Evolutionary conservation across 345 rosid genomes (phyloP).

Genomic region (Toxicodendron radicans): DNA sequence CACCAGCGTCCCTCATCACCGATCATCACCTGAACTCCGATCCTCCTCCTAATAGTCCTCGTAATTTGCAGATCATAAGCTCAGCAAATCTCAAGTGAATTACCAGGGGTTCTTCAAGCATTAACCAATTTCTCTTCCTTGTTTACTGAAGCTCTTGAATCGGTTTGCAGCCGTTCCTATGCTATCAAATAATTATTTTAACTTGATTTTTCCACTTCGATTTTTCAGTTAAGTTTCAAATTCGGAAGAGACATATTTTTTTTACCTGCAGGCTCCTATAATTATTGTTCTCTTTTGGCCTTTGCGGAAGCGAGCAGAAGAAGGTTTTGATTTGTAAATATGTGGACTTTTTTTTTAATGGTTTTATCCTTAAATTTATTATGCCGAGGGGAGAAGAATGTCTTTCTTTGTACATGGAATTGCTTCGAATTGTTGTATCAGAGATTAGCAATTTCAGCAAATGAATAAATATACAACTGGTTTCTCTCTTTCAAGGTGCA

Average conservation of each 20-base stretch:
- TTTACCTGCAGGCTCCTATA: conserved; percentile 36
- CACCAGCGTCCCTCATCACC: no score
- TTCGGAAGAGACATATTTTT: conserved; percentile 37
- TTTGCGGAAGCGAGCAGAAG: conserved; percentile 1
- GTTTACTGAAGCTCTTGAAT: no score
- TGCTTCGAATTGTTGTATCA: conserved; percentile 31
- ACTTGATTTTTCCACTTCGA: conserved; percentile 17
- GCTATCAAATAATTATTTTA: conserved; percentile 57
- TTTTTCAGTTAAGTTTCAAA: conserved; percentile 28
- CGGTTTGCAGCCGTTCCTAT: conserved; percentile 5
- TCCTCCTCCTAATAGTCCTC: no score
- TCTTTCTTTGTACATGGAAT: conserved; percentile 44
- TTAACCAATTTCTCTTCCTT: conserved; percentile 46
- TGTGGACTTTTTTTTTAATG: conserved; percentile 16
- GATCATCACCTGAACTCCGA: no score
- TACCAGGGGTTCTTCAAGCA: conserved; percentile 94
- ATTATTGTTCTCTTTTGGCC: conserved; percentile 1
- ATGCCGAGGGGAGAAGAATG: conserved; percentile 21
- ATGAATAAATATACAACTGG: conserved; percentile 29
- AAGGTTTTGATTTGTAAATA: conserved; percentile 42
- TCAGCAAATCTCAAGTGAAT: not conserved
- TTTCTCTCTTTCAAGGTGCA: not conserved
- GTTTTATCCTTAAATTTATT: conserved; percentile 9
- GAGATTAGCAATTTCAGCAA: conserved; percentile 25
- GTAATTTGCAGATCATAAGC: no score